phyloP scores from a whole-genome alignment of 495 filamentous ascomycete genomes.

The Tuber aestivum region DNA sequence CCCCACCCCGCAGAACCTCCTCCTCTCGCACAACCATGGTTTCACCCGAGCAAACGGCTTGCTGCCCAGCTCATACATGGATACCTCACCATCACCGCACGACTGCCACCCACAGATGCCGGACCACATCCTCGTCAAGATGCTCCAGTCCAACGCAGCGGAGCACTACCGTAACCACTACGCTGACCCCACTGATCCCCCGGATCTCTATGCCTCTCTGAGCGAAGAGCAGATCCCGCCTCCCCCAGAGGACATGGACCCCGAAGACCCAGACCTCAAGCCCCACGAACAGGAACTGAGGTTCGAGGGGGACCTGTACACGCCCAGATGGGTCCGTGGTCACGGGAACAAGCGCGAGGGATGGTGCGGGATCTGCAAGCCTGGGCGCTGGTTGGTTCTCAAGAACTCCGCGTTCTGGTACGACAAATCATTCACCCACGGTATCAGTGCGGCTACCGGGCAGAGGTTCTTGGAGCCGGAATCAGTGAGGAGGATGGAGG shows the following conservation, averaged over 20 bases:
- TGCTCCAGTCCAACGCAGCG: constrained; percentile 63
- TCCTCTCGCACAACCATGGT: constrained; percentile 48
- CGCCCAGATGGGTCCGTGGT: constrained; percentile 69
- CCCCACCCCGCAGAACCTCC: constrained; percentile 44
- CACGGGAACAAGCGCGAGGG: constrained; percentile 77
- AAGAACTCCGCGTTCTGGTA: constrained; percentile 86
- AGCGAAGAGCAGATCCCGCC: constrained; percentile 62
- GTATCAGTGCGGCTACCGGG: constrained; percentile 71
- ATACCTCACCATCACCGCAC: constrained; percentile 45
- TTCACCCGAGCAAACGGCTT: constrained; percentile 48
- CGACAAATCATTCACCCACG: constrained; percentile 75
- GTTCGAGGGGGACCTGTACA: constrained; percentile 72
- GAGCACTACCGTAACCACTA: constrained; percentile 58
- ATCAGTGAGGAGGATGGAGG: constrained; percentile 65
- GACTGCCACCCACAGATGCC: constrained; percentile 41
- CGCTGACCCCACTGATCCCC: constrained; percentile 61
- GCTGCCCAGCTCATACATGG: constrained; percentile 46
- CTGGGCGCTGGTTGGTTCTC: constrained; percentile 71
- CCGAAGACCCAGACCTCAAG: constrained; percentile 60
- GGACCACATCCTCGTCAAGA: constrained; percentile 55
- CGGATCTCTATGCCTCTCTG: constrained; percentile 66
- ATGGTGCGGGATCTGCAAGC: constrained; percentile 79
- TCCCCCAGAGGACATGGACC: constrained; percentile 69
- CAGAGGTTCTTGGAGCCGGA: constrained; percentile 65
- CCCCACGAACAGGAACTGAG: constrained; percentile 72